Evolutionary conservation across 805 yeast species (phyloP), one percentile per base, ranked within the genome.

Genomic region (Saccharomyces jurei): DNA sequence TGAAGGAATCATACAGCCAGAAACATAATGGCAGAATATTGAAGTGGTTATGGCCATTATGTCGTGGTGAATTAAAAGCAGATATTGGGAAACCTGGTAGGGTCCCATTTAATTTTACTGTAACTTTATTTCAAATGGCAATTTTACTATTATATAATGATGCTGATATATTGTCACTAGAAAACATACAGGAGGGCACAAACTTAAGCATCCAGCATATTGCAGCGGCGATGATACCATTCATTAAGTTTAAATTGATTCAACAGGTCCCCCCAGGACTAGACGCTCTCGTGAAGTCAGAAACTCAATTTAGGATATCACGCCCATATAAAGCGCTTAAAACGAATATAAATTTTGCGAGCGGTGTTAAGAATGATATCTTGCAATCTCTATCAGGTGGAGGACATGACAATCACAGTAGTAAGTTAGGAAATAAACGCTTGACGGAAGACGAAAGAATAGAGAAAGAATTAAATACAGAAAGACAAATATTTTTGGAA

Each of bases 1-100:
- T 92, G 53, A 83, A 83, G 54, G 77, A 79, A 46, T 77, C 87
- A 56, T 95, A 92, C 70, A 77, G 81, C 47, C 74, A 77, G 36
- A 85, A 86, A 63, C 97, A 92, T 70, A 81, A 77, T 58, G 97
- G 97, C 11, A 81, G 98, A 70, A 83, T 89, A 59, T 79, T 94
- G 63, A 87, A 88, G 66, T 94, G 99, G 99, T 79, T 92, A 56
- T 94, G 97, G 97, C 86, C 89, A 63, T 82, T 89, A 67, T 89
- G 96, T 49, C 86, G 92, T 69, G 94, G 95, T 56, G 99, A 94
- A 69, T 72, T 94, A 54, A 87, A 85, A 70, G 96, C 96, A 10
- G 87, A 89, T 66, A 78, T 90, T 58, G 81, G 92, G 5, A 84
- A 85, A 61, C 84, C 86, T 41, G 91, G 91, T 6, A 85, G 83